Percentiles rank a stretch among this genome's conserved stretches.
Evolutionary conservation across 176 grass and related monocot species (phyloP).

Genomic region (Thalia dealbata): DNA sequence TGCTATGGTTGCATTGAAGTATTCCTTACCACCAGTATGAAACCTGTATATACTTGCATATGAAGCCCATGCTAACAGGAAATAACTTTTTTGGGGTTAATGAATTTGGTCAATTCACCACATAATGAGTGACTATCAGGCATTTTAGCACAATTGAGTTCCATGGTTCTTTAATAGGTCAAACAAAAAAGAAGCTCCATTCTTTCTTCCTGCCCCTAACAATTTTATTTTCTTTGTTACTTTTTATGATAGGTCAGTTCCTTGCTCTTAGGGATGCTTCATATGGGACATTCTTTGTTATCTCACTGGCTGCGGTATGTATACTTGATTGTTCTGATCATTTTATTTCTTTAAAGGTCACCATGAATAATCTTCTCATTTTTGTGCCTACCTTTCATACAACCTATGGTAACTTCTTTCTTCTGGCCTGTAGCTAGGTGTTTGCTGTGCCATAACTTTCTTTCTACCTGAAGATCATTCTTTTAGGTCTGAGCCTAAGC

Average conservation of each 20-base stretch:
- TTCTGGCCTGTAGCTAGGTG: background rate
- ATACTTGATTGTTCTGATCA: background rate
- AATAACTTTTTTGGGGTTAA: background rate
- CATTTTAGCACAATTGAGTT: background rate
- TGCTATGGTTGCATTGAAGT: background rate
- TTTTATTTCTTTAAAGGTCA: background rate
- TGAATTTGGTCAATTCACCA: background rate
- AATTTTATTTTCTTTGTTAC: background rate
- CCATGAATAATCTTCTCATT: background rate
- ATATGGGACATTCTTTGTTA: conserved; percentile 7
- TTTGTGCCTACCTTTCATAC: background rate
- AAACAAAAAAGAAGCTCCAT: too few relatives aligned
- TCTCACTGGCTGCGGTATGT: conserved; percentile 15
- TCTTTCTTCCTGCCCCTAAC: too few relatives aligned
- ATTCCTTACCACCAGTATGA: background rate
- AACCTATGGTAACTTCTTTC: background rate
- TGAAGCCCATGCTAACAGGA: background rate
- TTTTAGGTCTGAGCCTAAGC: background rate
- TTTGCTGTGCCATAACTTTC: conserved; percentile 8
- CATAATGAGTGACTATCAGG: background rate
- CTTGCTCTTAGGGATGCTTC: conserved; percentile 6
- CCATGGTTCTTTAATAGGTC: too few relatives aligned
- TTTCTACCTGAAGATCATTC: conserved; percentile 2
- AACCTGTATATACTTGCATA: background rate
- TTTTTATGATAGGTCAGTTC: conserved; percentile 7